Percentiles rank a stretch among this genome's conserved stretches.
phyloP scores from a whole-genome alignment of 2,329 filamentous ascomycete species.

The Thielaviopsis ethacetica region DNA sequence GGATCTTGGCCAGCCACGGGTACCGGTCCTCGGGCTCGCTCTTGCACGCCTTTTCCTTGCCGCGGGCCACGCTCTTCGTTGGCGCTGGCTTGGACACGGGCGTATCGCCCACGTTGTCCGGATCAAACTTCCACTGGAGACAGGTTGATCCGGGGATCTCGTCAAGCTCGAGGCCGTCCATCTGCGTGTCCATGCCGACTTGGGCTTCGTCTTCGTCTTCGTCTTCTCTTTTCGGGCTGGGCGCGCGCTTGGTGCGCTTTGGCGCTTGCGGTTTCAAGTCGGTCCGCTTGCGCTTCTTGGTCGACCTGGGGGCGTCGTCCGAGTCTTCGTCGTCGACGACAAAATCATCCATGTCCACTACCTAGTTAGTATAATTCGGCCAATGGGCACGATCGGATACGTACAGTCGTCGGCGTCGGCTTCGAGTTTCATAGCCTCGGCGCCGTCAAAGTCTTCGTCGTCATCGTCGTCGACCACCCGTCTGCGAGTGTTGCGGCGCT shows the following conservation, averaged over 20 bases:
- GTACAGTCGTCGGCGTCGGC: slow-evolving; percentile 40
- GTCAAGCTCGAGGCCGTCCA: slow-evolving; percentile 33
- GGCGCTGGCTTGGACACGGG: slow-evolving; percentile 14
- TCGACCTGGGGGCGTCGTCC: slow-evolving; percentile 40
- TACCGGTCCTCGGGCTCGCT: slow-evolving; percentile 78
- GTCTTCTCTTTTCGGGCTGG: slow-evolving; percentile 20
- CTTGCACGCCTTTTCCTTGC: slow-evolving; percentile 55
- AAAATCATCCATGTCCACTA: slow-evolving; percentile 70
- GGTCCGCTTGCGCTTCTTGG: slow-evolving; percentile 64
- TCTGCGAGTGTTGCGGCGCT: slow-evolving; percentile 31
- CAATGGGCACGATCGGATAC: not conserved
- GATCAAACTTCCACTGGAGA: slow-evolving; percentile 60
- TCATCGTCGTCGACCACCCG: slow-evolving; percentile 48
- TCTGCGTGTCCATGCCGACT: slow-evolving; percentile 17
- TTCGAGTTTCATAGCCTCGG: slow-evolving; percentile 28
- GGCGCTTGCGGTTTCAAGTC: slow-evolving; percentile 33
- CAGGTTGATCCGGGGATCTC: slow-evolving; percentile 21
- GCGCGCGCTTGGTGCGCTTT: slow-evolving; percentile 37
- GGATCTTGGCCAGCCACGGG: slow-evolving; percentile 72
- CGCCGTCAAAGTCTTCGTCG: slow-evolving; percentile 56
- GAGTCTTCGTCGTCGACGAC: slow-evolving; percentile 78
- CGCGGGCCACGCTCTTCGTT: slow-evolving; percentile 17
- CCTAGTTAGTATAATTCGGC: slow-evolving; percentile 1
- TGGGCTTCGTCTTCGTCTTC: slow-evolving; percentile 28
- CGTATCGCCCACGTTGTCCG: slow-evolving; percentile 23